Conservation (phyloP, 768 basidiomycete genomes). For the Lentinula sp. region DNA sequence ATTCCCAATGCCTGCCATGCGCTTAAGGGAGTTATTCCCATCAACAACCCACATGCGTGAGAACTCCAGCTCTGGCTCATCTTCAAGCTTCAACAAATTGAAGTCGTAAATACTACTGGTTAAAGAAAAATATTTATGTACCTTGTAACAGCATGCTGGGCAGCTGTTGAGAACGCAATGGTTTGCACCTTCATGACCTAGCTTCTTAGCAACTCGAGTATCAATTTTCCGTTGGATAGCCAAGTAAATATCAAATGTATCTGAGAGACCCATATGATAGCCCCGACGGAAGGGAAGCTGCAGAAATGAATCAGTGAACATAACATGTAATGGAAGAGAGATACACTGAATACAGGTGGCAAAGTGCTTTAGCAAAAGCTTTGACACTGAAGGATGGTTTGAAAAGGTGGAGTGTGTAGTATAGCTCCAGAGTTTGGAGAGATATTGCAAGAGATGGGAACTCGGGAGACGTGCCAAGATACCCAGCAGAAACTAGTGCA, state of each 20-base stretch:
- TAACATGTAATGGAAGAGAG: neutral
- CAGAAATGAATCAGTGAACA: neutral
- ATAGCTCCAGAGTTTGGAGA: constrained; percentile 6
- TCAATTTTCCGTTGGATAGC: constrained; percentile 10
- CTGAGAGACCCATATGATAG: constrained; percentile 15
- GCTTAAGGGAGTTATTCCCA: too few species aligned
- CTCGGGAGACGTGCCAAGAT: constrained; percentile 12
- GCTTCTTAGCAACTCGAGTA: constrained; percentile 5
- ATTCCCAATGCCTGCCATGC: neutral
- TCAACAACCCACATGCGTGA: constrained; percentile 9
- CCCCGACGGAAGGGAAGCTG: constrained; percentile 17
- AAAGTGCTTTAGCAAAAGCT: constrained; percentile 12
- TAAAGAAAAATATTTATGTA: constrained; percentile 1
- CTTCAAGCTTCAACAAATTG: neutral
- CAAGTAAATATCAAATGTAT: constrained; percentile 22
- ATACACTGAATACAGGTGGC: constrained; percentile 16
- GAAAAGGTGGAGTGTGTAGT: too few species aligned
- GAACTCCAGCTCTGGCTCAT: constrained; percentile 2
- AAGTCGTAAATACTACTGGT: neutral
- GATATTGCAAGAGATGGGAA: constrained; percentile 15
- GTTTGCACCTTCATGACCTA: constrained; percentile 13
- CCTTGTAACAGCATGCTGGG: constrained; percentile 6
- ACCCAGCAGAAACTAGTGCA: constrained; percentile 14
- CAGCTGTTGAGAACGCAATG: constrained; percentile 15
- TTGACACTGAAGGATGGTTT: too few species aligned